Percentiles rank a stretch among this genome's conserved stretches.
These are phyloP conservation scores for Penicillium lividum DNA, from an alignment of 495 filamentous ascomycete species.

Conservation along the genomic window DNA sequence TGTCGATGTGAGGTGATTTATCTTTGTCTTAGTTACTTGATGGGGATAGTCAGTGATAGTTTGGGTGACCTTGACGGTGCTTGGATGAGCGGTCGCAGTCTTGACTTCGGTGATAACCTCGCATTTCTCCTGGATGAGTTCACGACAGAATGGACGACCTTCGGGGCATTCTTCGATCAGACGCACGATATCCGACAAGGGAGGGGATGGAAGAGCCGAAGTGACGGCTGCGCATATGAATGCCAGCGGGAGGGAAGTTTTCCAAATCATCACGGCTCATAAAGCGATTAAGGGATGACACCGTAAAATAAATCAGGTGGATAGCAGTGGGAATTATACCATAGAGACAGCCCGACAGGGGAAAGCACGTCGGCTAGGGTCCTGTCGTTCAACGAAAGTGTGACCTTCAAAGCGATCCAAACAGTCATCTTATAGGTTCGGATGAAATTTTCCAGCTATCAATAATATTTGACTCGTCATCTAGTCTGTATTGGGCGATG, in stretches of 20 bases:
- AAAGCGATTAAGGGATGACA: too few species aligned
- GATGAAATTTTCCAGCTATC: too few species aligned
- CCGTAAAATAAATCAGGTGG: too few species aligned
- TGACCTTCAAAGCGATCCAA: too few species aligned
- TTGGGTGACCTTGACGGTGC: not conserved
- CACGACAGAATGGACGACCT: slow-evolving; percentile 5
- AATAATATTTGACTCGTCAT: too few species aligned
- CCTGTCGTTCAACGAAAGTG: too few species aligned
- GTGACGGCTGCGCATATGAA: not conserved
- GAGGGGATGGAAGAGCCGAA: slow-evolving; percentile 5
- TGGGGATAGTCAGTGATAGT: slow-evolving; percentile 6
- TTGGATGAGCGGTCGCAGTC: not conserved
- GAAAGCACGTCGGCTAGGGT: too few species aligned
- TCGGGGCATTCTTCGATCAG: slow-evolving; percentile 7
- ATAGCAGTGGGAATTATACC: too few species aligned
- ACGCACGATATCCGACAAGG: not conserved
- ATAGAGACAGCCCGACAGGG: too few species aligned
- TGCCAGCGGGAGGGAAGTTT: not conserved
- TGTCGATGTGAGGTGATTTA: slow-evolving; percentile 1
- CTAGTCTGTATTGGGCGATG: too few species aligned
- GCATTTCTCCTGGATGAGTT: slow-evolving; percentile 2
- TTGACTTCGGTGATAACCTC: slow-evolving; percentile 8
- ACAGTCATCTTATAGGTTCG: too few species aligned
- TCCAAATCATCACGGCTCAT: not conserved
- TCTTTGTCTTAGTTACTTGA: slow-evolving; percentile 1